Evolutionary conservation across 192 early-diverging fungal species (phyloP), one percentile per base, ranked within the genome.

Genomic region (Linderina pennispora): DNA sequence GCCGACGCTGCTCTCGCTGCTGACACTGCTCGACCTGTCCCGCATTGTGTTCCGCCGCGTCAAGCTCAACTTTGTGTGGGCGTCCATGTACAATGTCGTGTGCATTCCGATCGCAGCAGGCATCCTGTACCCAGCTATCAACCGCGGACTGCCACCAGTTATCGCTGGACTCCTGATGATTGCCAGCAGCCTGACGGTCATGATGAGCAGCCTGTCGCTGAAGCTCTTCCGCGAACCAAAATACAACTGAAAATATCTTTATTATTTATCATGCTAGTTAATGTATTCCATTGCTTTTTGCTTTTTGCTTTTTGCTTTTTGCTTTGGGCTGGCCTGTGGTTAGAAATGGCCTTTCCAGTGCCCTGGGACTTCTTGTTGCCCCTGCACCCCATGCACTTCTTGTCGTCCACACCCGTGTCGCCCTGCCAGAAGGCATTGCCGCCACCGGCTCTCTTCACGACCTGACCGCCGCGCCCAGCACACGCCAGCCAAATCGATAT

Each of bases 141-240:
- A 81, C 36, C 54, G 78, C 10, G 71, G 64, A 8, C 57, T 90
- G 36, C 79, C 77, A 22, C 88, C 92, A 10, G 83, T 83, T 46
- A 71, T 92, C 49, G 94, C 91, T 20, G 91, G 94, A 1, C 23
- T 94, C 42, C 85, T 92, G 19, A 98, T 98, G 94, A 89, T 87
- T 13, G 70, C 78, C 22, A 88, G 85, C 42, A 86, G 84, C 43
- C 76, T 94, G 16, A 89, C 84, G 47, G 92, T 97, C 1, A 84
- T 97, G 23, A 53, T 67, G 16, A 88, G 83, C 43, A 90, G 87
- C 63, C 61, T 97, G 44, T 48, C 78, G 19, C 62, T 93, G 16
- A 83, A 77, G 53, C 51, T 74, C 11, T 84, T 75, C 48, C 53
- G 63, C 32, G 69, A 72, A 36, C 59, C 41, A 35, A 67, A 60